Base-by-base conservation (phyloP, 2,329 filamentous ascomycete genomes). In the Diplodia intermedia region DNA sequence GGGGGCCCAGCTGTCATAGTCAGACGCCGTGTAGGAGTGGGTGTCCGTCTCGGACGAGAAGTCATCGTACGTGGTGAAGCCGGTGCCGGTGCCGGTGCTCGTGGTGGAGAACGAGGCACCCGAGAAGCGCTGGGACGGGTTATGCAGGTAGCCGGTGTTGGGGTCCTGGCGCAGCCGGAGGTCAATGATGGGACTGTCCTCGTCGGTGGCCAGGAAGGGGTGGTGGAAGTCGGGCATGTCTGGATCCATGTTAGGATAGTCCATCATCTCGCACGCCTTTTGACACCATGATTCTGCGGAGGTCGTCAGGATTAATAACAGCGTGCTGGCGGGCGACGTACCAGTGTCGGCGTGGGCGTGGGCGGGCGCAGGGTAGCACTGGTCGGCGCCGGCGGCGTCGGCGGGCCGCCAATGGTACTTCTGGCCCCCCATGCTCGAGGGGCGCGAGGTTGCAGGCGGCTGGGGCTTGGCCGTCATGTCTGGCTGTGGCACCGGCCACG, bases 41-140 rank as follows among this genome's bases (percentile, higher is more conserved):
- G 88, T 87, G 71, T 92, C 89, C 8, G 89, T 90, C 29, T 89
- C 82, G 18, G 90, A 89, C 60, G 60, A 63, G 74, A 90, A 87
- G 71, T 93, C 90, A 68, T 93, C 90, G 75, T 90, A 91, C 4
- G 88, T 88, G 61, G 88, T 81, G 57, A 62, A 49, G 33, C 33
- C 33, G 2, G 33, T 36, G 26, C 84, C 84, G 26, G 88, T 79
- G 23, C 89, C 79, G 31, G 76, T 80, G 70, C 80, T 91, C 18
- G 90, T 92, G 80, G 92, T 86, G 49, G 89, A 90, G 74, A 91
- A 91, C 1, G 90, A 91, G 2, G 90, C 91, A 57, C 89, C 89
- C 23, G 90, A 91, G 82, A 91, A 86, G 70, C 89, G 86, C 69
- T 89, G 85, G 56, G 85, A 82, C 70, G 86, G 85, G 55, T 85